Conservation (phyloP, 2,329 filamentous ascomycete genomes). For the Hypoxylon sp. region DNA sequence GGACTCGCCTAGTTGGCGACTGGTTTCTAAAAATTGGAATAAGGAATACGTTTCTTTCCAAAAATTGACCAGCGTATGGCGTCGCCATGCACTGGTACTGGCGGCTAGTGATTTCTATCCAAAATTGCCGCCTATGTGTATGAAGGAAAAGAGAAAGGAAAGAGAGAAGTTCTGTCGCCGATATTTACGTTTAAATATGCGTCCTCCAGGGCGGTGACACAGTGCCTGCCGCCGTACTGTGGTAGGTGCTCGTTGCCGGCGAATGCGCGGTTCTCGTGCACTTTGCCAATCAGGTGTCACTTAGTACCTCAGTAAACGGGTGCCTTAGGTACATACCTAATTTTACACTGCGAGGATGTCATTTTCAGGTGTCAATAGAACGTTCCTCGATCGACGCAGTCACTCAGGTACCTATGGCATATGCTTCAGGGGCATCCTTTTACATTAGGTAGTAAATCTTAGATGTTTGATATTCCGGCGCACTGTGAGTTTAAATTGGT, state of each 20-base stretch:
- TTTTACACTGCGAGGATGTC: background rate
- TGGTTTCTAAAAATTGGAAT: conserved; percentile 15
- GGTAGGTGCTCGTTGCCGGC: background rate
- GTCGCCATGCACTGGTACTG: conserved; percentile 18
- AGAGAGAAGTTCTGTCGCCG: background rate
- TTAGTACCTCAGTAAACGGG: background rate
- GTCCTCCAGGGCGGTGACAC: conserved; percentile 6
- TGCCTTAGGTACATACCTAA: background rate
- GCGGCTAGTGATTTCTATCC: conserved; percentile 10
- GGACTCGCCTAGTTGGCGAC: conserved; percentile 11
- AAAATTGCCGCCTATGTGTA: conserved; percentile 8
- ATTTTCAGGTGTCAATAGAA: background rate
- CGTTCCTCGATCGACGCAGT: background rate
- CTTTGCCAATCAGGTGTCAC: background rate
- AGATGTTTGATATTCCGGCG: background rate
- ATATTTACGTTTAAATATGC: background rate
- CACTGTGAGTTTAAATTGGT: background rate
- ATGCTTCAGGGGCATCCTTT: background rate
- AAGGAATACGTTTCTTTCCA: background rate
- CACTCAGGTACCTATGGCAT: background rate
- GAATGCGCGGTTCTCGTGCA: background rate
- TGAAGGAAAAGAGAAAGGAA: conserved; percentile 8
- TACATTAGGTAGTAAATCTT: background rate
- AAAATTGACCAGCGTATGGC: conserved; percentile 24
- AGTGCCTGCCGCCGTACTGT: conserved; percentile 1